Base-by-base conservation (phyloP, 495 filamentous ascomycete species). In the Penicillium canariense region DNA sequence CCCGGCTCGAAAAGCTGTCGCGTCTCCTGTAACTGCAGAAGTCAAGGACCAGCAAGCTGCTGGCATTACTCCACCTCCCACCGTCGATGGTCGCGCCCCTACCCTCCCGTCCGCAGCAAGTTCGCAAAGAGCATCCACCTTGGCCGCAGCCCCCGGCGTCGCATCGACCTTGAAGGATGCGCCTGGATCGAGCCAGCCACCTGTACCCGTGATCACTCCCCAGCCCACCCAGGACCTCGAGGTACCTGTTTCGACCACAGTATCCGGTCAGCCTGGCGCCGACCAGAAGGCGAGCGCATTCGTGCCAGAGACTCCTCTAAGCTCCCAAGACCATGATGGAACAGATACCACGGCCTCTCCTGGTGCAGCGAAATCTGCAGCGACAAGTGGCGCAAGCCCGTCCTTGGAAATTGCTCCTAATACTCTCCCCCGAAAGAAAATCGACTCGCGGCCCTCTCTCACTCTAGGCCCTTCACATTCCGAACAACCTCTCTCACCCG, bases 401-500 rank as follows among this genome's bases (percentile, higher is more conserved):
- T 60, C 66, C 7, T 39, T 60, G 20, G 58, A 60, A 9, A 54
- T 61, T 1, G 50, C 62, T 34, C 40, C 54, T 23, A 34, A 55
- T 12, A 4, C 52, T 8, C 55, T 57, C 15, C 26, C 56, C 2
- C 65, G 60, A 48, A 67, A 63, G 49, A 72, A 73, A 51, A 59
- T 58, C 51, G 69, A 69, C 38, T 51, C 57, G 39, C 68, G 63
- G 30, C 63, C 69, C 6, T 66, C 72, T 52, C 65, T 72, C 52
- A 56, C 57, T 23, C 34, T 70, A 31, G 68, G 69, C 7, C 56
- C 55, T n/a, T 68, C 69, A 23, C 52, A 58, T 15, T 20, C 51
- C 34, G 72, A 74, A 32, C 75, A 78, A 56, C 73, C 75, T 12
- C 64, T 74, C 31, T 78, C 75, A 15, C 75, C 75, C 17, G 72